These are phyloP conservation scores for Hippophae tibetana DNA, from an alignment of 306 rosid genomes.

Conservation along the genomic window DNA sequence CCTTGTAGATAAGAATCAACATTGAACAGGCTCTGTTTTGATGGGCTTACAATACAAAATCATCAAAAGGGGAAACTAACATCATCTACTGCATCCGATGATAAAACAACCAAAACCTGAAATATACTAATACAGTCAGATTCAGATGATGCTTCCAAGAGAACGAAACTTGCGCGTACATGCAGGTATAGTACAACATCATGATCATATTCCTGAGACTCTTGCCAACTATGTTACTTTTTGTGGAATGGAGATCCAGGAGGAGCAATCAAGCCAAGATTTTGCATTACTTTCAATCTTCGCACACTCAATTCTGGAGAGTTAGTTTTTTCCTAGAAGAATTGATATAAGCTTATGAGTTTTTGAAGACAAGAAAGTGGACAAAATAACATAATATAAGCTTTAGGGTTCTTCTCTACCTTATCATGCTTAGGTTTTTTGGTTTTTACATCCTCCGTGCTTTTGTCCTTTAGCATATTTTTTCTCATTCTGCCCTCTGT, in stretches of 20 bases:
- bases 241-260: slow-evolving; percentile 44
- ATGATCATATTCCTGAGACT: not conserved
- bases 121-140: not conserved
- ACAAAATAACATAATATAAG: slow-evolving; percentile 6
- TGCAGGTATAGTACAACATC: not conserved
- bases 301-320: slow-evolving; percentile 43
- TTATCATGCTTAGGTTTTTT: not conserved
- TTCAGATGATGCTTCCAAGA: too few relatives aligned
- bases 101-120: not conserved
- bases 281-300: slow-evolving; percentile 53
- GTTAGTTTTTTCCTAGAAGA: slow-evolving; percentile 29
- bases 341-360: not conserved
- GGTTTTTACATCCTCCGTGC: not conserved
- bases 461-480: not conserved
- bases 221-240: slow-evolving; percentile 8
- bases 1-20: not conserved
- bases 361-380: not conserved
- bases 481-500: too few relatives aligned
- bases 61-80: not conserved
- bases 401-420: slow-evolving; percentile 1
- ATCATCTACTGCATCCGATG: not conserved
- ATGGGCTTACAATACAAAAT: not conserved
- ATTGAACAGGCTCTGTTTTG: not conserved
- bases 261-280: slow-evolving; percentile 62
- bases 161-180: too few relatives aligned